These are phyloP conservation scores for Lasiosphaeris hirsuta DNA, from an alignment of 495 filamentous ascomycete species.

Conservation along the genomic window DNA sequence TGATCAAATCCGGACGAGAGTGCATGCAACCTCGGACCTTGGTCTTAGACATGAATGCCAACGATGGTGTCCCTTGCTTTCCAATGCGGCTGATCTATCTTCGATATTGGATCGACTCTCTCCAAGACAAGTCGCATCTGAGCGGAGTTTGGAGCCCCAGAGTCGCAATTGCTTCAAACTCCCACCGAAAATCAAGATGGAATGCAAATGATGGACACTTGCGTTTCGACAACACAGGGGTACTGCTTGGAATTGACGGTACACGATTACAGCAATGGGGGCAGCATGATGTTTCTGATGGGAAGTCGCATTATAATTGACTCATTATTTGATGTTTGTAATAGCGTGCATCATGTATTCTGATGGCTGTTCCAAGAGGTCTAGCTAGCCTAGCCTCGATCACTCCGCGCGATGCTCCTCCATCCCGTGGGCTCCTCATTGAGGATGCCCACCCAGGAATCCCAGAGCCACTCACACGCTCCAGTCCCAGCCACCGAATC, in stretches of 20 bases:
- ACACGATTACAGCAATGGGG: not conserved
- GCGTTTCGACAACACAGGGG: conserved; percentile 9
- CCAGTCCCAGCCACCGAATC: not conserved
- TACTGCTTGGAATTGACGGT: not conserved
- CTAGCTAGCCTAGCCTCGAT: not conserved
- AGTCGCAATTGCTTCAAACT: conserved; percentile 12
- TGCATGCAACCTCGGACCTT: no score
- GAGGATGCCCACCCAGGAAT: no score
- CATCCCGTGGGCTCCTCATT: not conserved
- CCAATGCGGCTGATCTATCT: not conserved
- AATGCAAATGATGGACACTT: conserved; percentile 2
- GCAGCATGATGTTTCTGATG: not conserved
- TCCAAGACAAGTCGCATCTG: conserved; percentile 9
- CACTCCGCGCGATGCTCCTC: not conserved
- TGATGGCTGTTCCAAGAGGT: not conserved
- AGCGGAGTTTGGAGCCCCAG: not conserved
- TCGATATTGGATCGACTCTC: not conserved
- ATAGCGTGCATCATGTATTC: not conserved
- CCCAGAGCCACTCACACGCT: not conserved
- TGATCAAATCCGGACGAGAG: no score
- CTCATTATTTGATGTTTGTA: conserved; percentile 17
- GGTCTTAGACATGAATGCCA: no score
- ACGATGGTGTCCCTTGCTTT: no score
- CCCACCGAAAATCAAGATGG: conserved; percentile 3
- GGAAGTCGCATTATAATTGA: conserved; percentile 16